Evolutionary conservation across 345 rosid genomes (phyloP).

Genomic region (Populus ilicifolia): DNA sequence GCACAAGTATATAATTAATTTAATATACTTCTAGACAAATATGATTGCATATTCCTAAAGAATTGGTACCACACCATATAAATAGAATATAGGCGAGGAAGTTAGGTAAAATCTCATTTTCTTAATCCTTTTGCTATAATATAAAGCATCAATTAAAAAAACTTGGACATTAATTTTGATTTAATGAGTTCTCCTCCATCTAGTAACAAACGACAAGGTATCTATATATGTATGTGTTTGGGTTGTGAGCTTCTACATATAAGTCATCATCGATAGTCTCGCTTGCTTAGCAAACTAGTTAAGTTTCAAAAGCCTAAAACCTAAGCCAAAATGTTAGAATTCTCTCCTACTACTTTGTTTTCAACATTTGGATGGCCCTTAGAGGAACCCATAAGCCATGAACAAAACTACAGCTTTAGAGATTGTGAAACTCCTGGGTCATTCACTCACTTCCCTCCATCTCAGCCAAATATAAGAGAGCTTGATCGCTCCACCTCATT

Average conservation of each 20-base stretch:
- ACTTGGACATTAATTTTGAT: neutral
- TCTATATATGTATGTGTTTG: neutral
- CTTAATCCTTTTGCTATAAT: neutral
- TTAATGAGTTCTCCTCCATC: neutral
- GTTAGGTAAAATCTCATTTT: neutral
- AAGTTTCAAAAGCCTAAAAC: neutral
- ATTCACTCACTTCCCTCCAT: neutral
- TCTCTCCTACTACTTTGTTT: conserved; percentile 2
- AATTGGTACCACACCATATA: neutral
- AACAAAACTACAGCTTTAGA: neutral
- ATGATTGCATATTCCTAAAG: neutral
- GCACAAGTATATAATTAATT: neutral
- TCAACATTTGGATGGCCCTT: conserved; percentile 24
- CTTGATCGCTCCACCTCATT: conserved; percentile 18
- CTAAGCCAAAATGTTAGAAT: conserved; percentile 8
- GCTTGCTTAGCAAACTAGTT: neutral
- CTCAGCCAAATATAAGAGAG: neutral
- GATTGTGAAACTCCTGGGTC: neutral
- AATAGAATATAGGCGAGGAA: neutral
- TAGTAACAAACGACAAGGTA: neutral
- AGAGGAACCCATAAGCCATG: conserved; percentile 17
- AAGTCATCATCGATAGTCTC: conserved; percentile 3
- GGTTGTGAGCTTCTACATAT: conserved; percentile 4
- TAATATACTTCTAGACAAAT: neutral
- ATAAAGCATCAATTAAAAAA: neutral